Percentiles rank a stretch among this genome's conserved stretches.
phyloP scores from a whole-genome alignment of 2,329 filamentous ascomycete genomes.

The Aspergillus cejpii region DNA sequence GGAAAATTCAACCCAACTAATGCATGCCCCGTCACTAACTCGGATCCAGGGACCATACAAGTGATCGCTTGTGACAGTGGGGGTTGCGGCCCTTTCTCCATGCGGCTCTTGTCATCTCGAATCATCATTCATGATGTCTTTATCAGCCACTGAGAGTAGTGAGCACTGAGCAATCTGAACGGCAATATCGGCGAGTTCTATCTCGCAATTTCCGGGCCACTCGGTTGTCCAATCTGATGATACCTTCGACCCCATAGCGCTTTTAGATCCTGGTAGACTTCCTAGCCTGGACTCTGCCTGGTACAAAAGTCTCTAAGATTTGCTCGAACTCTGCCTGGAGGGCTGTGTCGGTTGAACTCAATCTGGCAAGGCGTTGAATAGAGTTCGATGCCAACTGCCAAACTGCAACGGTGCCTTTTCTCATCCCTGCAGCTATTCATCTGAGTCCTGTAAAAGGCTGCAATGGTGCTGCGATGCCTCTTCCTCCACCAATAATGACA shows the following conservation, averaged over 20 bases:
- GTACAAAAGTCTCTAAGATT: slow-evolving; percentile 18
- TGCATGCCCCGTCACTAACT: not conserved
- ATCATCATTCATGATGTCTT: too few relatives aligned
- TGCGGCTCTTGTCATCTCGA: slow-evolving; percentile 1
- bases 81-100: not conserved
- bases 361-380: not conserved
- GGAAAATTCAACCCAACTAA: not conserved
- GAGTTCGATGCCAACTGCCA: not conserved
- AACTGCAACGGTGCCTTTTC: not conserved
- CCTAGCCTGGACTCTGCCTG: not conserved
- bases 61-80: not conserved
- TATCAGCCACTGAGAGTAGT: too few relatives aligned
- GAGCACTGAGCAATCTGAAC: not conserved
- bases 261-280: not conserved
- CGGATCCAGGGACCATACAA: not conserved
- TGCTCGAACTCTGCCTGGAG: slow-evolving; percentile 13
- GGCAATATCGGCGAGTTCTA: not conserved
- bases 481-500: not conserved
- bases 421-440: not conserved
- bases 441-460: too few relatives aligned
- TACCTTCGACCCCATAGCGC: not conserved
- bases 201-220: not conserved
- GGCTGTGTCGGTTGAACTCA: not conserved
- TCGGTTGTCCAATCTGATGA: not conserved
- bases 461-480: not conserved